A percentile compares a stretch with the other conserved stretches of the same genome.
Conservation (phyloP, 345 rosid species). For the Citrus unshiu region DNA sequence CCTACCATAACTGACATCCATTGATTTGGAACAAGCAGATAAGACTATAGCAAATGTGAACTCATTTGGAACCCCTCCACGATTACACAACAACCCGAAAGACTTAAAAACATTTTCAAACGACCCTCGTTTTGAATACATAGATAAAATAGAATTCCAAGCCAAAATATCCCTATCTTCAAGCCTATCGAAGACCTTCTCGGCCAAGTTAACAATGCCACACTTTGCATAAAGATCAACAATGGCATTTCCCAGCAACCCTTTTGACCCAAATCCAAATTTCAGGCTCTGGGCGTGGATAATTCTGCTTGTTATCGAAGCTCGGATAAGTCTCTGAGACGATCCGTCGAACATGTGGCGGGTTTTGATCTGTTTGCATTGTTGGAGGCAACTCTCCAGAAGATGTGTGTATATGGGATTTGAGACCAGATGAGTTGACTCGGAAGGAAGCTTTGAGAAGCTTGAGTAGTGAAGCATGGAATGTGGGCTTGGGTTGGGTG, state of each 20-base stretch:
- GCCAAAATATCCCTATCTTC: conserved; percentile 53
- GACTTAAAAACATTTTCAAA: conserved; percentile 35
- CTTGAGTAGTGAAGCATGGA: conserved; percentile 23
- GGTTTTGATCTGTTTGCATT: conserved; percentile 45
- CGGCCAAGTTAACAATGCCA: conserved; percentile 47
- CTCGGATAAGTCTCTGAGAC: conserved; percentile 41
- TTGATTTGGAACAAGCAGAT: conserved; percentile 62
- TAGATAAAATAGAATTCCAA: conserved; percentile 78
- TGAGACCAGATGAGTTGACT: conserved; percentile 2
- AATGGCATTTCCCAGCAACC: conserved; percentile 52
- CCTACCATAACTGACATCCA: conserved; percentile 47
- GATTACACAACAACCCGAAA: conserved; percentile 35
- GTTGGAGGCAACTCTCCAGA: conserved; percentile 32
- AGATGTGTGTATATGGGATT: conserved; percentile 24
- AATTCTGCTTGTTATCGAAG: conserved; percentile 37
- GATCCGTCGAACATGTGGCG: conserved; percentile 69
- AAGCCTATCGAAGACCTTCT: conserved; percentile 51
- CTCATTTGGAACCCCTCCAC: conserved; percentile 56
- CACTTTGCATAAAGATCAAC: conserved; percentile 85
- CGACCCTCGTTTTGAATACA: conserved; percentile 55
- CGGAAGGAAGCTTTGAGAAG: conserved; percentile 18
- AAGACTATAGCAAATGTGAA: conserved; percentile 68
- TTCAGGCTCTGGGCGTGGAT: conserved; percentile 48
- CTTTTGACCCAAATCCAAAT: conserved; percentile 48
- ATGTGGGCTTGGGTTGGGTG: conserved; percentile 13